phyloP scores from a whole-genome alignment of 257 asterid genomes.

The Eustoma russellianum region DNA sequence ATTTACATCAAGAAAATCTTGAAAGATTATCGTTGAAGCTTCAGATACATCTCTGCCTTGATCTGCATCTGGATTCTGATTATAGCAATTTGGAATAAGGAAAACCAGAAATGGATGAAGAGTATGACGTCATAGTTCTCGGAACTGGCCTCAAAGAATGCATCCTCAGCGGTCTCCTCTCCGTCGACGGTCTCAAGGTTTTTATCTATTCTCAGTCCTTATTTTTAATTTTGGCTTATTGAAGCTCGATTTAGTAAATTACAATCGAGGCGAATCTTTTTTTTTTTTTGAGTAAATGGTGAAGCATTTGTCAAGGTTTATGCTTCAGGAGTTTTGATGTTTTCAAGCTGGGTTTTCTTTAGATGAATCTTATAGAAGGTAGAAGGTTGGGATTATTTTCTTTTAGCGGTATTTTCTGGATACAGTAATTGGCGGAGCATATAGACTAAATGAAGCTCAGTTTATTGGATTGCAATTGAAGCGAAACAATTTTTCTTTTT shows the following conservation, averaged over 20 bases:
- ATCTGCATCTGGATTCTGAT: no score
- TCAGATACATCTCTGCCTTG: no score
- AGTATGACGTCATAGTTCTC: conserved; percentile 33
- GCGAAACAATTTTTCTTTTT: no score
- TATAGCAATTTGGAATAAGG: no score
- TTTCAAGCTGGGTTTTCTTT: no score
- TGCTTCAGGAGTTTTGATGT: no score
- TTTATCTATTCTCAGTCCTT: not conserved
- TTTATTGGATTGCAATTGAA: not conserved
- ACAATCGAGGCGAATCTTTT: not conserved
- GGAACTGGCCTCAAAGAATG: conserved; percentile 38
- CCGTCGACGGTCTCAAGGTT: conserved; percentile 37
- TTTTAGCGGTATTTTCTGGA: no score
- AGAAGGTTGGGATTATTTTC: no score
- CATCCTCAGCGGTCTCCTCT: conserved; percentile 40
- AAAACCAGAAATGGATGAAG: conserved; percentile 23
- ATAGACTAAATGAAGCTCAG: not conserved
- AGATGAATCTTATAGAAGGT: no score
- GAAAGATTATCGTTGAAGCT: not conserved
- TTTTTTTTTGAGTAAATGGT: no score
- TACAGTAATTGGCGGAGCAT: no score
- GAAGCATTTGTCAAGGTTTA: not conserved
- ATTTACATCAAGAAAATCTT: not conserved
- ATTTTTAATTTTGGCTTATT: not conserved
- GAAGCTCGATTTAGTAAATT: not conserved